phyloP scores from a whole-genome alignment of 805 yeast species.

The Yarrowia hollandica region DNA sequence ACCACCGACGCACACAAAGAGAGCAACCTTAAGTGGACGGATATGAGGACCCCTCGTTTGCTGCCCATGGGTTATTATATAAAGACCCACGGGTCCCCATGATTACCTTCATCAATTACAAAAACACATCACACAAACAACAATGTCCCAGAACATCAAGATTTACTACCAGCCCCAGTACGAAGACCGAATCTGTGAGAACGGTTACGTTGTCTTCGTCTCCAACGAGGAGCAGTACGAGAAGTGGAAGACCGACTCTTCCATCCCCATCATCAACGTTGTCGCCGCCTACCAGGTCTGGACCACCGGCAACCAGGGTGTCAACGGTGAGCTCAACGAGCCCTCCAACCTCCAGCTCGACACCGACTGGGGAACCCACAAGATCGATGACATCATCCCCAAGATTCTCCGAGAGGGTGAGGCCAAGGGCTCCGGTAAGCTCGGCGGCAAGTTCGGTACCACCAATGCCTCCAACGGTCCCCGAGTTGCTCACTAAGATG shows the following conservation, averaged over 20 bases:
- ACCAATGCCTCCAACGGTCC: constrained; percentile 30
- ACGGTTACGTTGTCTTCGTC: constrained; percentile 29
- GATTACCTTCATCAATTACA: not conserved
- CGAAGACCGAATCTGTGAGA: constrained; percentile 30
- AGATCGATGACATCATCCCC: constrained; percentile 27
- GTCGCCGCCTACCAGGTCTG: constrained; percentile 26
- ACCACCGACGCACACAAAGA: constrained; percentile 14
- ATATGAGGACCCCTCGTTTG: constrained; percentile 1
- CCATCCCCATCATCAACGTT: constrained; percentile 15
- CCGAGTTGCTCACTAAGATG: constrained; percentile 11
- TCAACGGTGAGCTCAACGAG: constrained; percentile 25
- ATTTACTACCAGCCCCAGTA: constrained; percentile 29
- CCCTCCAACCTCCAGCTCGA: constrained; percentile 30
- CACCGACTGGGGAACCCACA: constrained; percentile 29
- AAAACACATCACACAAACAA: not conserved
- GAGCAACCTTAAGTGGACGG: constrained; percentile 21
- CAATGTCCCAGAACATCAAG: constrained; percentile 25
- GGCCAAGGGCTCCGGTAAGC: constrained; percentile 2
- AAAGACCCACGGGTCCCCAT: constrained; percentile 4
- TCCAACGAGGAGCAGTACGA: constrained; percentile 8
- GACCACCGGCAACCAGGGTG: constrained; percentile 29
- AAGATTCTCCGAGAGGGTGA: constrained; percentile 7
- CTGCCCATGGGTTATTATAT: constrained; percentile 6
- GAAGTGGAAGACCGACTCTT: constrained; percentile 21
- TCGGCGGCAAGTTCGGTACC: constrained; percentile 23